phyloP scores from a whole-genome alignment of 2,329 filamentous ascomycete species.

The Davidsoniella eucalypti region DNA sequence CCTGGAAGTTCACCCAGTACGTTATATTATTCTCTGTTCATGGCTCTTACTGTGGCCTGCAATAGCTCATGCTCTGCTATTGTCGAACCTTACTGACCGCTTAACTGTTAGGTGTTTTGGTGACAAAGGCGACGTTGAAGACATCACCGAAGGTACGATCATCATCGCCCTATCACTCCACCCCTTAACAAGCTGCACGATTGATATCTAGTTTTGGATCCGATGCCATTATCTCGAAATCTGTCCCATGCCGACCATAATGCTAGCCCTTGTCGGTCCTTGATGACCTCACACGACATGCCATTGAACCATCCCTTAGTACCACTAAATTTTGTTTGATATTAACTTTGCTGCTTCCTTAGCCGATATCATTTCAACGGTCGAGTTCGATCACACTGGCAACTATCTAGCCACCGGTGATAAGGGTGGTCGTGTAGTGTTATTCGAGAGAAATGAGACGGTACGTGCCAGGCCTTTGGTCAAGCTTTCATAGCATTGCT shows the following conservation, averaged over 20 bases:
- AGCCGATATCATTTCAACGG: slow-evolving; percentile 86
- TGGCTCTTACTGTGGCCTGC: too few species aligned
- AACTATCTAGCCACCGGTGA: slow-evolving; percentile 85
- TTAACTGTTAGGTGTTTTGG: slow-evolving; percentile 68
- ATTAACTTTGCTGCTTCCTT: slow-evolving; percentile 5
- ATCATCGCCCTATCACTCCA: not conserved
- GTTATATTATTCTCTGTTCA: slow-evolving; percentile 22
- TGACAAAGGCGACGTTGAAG: slow-evolving; percentile 98
- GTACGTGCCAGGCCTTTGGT: slow-evolving; percentile 33
- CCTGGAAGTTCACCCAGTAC: slow-evolving; percentile 99
- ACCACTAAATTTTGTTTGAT: too few species aligned
- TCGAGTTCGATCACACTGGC: slow-evolving; percentile 79
- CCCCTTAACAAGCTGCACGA: not conserved
- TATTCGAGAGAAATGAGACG: slow-evolving; percentile 90
- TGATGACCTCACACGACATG: too few species aligned
- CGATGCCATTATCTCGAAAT: not conserved
- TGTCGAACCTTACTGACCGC: slow-evolving; percentile 4
- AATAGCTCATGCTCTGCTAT: not conserved
- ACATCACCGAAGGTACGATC: slow-evolving; percentile 79
- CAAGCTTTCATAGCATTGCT: too few species aligned
- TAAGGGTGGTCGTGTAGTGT: slow-evolving; percentile 69
- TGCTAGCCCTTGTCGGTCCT: not conserved
- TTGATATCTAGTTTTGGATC: not conserved
- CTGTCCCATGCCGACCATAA: not conserved
- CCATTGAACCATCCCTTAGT: too few species aligned